A percentile compares a stretch with the other conserved stretches of the same genome.
phyloP scores from a whole-genome alignment of 176 grass and related monocot genomes.

The Juncus inflexus region DNA sequence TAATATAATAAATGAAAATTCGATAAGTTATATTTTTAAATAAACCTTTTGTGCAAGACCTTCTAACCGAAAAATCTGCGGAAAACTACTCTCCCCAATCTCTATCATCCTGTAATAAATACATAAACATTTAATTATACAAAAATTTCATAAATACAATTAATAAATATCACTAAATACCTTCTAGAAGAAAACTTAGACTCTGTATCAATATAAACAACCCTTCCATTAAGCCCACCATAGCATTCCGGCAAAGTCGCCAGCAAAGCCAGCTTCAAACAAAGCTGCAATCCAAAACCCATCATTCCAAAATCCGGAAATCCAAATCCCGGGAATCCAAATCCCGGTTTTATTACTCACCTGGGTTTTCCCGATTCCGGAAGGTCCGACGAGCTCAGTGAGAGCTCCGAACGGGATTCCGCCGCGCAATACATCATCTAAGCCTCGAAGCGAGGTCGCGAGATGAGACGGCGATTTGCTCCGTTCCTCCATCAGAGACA shows the following conservation, averaged over 20 bases:
- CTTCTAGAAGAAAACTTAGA: constrained; percentile 89
- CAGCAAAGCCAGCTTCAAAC: constrained; percentile 80
- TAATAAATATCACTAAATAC: constrained; percentile 36
- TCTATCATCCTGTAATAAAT: constrained; percentile 69
- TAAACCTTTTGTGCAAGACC: constrained; percentile 75
- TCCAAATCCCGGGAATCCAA: not conserved
- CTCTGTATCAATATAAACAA: constrained; percentile 90
- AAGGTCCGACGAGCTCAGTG: constrained; percentile 78
- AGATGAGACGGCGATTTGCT: constrained; percentile 38
- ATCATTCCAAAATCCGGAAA: not conserved
- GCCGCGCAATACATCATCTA: constrained; percentile 73
- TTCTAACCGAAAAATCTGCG: constrained; percentile 84
- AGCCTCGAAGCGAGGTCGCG: constrained; percentile 53
- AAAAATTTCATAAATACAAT: not conserved
- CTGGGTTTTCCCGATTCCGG: constrained; percentile 93
- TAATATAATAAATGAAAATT: not conserved
- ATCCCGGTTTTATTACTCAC: constrained; percentile 23
- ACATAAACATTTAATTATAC: constrained; percentile 3
- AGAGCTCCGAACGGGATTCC: constrained; percentile 72
- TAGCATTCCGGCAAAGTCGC: constrained; percentile 75
- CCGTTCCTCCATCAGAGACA: constrained; percentile 43
- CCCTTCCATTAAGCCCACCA: constrained; percentile 66
- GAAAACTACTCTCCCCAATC: constrained; percentile 86
- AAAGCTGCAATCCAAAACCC: constrained; percentile 48
- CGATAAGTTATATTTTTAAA: constrained; percentile 1